Conservation (phyloP, 2,329 filamentous ascomycete species). For the Penicillium brasilianum region DNA sequence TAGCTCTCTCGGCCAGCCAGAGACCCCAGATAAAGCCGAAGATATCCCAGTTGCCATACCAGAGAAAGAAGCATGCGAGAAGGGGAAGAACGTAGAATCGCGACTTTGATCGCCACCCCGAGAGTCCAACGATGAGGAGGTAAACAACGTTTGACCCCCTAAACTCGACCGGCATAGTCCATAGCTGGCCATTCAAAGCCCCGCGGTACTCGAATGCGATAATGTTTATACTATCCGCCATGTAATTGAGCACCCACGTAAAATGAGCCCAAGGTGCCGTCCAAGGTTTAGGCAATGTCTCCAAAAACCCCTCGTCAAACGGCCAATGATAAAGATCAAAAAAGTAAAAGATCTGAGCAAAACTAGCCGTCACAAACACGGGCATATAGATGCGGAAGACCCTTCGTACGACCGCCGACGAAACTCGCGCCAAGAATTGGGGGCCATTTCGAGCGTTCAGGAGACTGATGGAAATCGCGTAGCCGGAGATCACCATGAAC, state of each 20-base stretch:
- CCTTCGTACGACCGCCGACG: slow-evolving; percentile 27
- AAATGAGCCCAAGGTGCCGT: slow-evolving; percentile 26
- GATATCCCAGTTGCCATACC: slow-evolving; percentile 32
- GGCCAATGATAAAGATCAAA: slow-evolving; percentile 26
- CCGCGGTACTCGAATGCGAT: slow-evolving; percentile 28
- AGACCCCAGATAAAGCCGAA: slow-evolving; percentile 31
- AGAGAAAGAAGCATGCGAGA: slow-evolving; percentile 24
- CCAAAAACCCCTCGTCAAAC: slow-evolving; percentile 24
- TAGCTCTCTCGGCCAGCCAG: slow-evolving; percentile 24
- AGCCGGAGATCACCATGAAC: slow-evolving; percentile 65
- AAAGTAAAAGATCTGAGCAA: slow-evolving; percentile 28
- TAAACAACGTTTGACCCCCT: slow-evolving; percentile 31
- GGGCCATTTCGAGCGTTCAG: slow-evolving; percentile 36
- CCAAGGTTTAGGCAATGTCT: slow-evolving; percentile 24
- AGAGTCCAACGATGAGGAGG: slow-evolving; percentile 24
- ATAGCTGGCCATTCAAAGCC: slow-evolving; percentile 30
- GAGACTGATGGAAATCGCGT: slow-evolving; percentile 59
- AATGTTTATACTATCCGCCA: slow-evolving; percentile 30
- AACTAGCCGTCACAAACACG: slow-evolving; percentile 20
- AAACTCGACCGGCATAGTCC: slow-evolving; percentile 34
- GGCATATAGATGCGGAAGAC: slow-evolving; percentile 31
- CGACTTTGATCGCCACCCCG: slow-evolving; percentile 22
- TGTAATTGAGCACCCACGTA: slow-evolving; percentile 25
- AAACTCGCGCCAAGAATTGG: slow-evolving; percentile 20
- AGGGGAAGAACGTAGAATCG: slow-evolving; percentile 20